These are phyloP conservation scores for Citeromyces hawaiiensis DNA, from an alignment of 1,139 yeast genomes.

Conservation along the genomic window DNA sequence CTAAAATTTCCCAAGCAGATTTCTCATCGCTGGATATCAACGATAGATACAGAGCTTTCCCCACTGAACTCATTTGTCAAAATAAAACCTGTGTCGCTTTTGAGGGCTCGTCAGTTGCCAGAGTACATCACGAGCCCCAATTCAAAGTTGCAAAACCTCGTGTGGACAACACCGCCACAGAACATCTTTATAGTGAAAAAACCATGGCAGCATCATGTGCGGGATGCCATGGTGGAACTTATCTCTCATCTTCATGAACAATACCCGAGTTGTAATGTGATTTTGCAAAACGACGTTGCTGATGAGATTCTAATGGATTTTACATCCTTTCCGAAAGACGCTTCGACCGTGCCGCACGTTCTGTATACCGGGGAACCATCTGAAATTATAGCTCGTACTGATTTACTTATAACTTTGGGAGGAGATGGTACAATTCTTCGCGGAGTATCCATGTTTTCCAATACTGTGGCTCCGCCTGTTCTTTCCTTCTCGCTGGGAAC, in stretches of 20 bases:
- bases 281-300: conserved; percentile 66
- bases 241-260: conserved; percentile 37
- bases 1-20: too few species aligned
- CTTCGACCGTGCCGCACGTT: conserved; percentile 13
- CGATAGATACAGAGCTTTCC: neutral
- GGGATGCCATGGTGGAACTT: conserved; percentile 53
- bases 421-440: conserved; percentile 88
- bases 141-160: conserved; percentile 24
- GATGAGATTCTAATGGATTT: conserved; percentile 47
- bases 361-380: conserved; percentile 45
- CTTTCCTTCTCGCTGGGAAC: conserved; percentile 86
- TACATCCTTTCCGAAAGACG: conserved; percentile 13
- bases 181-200: conserved; percentile 75
- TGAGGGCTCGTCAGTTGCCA: conserved; percentile 11
- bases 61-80: conserved; percentile 5
- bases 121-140: conserved; percentile 23
- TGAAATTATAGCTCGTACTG: conserved; percentile 47
- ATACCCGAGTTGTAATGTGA: conserved; percentile 61
- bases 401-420: conserved; percentile 73
- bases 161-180: conserved; percentile 39
- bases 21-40: neutral
- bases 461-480: conserved; percentile 73
- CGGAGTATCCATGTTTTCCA: conserved; percentile 45
- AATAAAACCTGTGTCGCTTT: conserved; percentile 4
- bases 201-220: conserved; percentile 61